Base-by-base conservation (phyloP, 2,329 filamentous ascomycete genomes). In the Exserohilum rostratum region DNA sequence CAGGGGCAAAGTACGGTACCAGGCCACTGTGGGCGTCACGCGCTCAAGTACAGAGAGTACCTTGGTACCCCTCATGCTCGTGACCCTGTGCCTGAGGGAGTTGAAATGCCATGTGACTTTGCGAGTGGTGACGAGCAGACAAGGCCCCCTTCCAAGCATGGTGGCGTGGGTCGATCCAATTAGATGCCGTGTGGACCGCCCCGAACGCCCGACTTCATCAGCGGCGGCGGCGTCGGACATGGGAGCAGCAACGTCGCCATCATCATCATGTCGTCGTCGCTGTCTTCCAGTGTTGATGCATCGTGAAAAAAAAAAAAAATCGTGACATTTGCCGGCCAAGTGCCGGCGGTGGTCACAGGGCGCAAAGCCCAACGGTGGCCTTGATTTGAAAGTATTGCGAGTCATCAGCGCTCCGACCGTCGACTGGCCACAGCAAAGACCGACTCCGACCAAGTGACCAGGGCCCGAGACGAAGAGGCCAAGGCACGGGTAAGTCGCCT, bases 151-250 rank as follows among this genome's bases (percentile, higher is more conserved):
- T 29, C 46, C 46, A 29, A 40, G 17, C 18, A 51, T 47, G 2
- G 47, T 43, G 47, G 47, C 47, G 45, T 51, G 30, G 11, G 53
- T 31, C 53, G 53, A 55, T 55, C 48, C 12, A 22, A 22, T 38
- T 50, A 50, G 48, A 38, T 38, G 27, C 48, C 48, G 47, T 34
- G 17, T n/a, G 38, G 17, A 18, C 20, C 39, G 22, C 46, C 31
- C 20, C 31, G 20, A 35, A 34, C 7, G 39, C 38, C 35, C 37
- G 35, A 43, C 10, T 50, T 17, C 44, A 43, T 34, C n/a, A 15
- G 25, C n/a, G 27, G 4, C 11, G n/a, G 12, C 31, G 13, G 17
- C 31, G n/a, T n/a, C n/a, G n/a, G n/a, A n/a, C n/a, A n/a, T n/a
- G n/a, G n/a, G n/a, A n/a, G n/a, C n/a, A n/a, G n/a, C n/a, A n/a